Evolutionary conservation across 257 asterid species (phyloP), one percentile per base, ranked within the genome.

Genomic region (Solanum sejunctum): DNA sequence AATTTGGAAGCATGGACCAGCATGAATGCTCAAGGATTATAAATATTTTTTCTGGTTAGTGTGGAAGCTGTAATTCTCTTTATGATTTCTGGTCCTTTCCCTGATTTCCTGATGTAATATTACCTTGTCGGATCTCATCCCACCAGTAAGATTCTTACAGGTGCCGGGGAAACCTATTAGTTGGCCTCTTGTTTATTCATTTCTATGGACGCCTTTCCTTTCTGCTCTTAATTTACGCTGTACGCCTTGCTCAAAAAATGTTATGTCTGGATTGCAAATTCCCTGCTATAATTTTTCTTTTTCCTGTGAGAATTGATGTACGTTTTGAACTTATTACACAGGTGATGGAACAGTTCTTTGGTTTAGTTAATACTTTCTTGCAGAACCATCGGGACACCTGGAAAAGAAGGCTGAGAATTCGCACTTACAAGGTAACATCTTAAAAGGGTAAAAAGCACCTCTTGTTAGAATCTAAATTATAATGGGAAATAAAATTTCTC

Each of bases 321-420:
- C 36, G 67, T 61, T 52, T 85, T 32, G 58, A 84, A 84, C 56
- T 64, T 83, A 57, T 61, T 82, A 75, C 89, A 92, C 95, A 96
- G 99, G 99, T 96, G 81, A 96, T 96, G 98, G 99, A 96, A 79
- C 99, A 96, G 88, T 96, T 96, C 84, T 96, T 96, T 80, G 95
- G 95, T 81, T 89, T 96, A 90, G 99, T 96, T 26, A 96, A 96
- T 90, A 96, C 96, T 82, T 96, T 96, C 93, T 89, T 96, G 89
- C 95, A 92, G 90, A 96, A 93, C 86, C 97, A 95, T 84, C 97
- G 98, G 63, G 98, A 95, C 86, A 89, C 98, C 2, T 90, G 95
- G 95, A 93, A 91, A 93, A 90, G 99, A 87, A 92, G 93, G 87
- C 90, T 96, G 84, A 89, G 94, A 90, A 95, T 96, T 90, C 98